These are phyloP conservation scores for Kwoniella pini DNA, from an alignment of 768 basidiomycete genomes.

Conservation along the genomic window DNA sequence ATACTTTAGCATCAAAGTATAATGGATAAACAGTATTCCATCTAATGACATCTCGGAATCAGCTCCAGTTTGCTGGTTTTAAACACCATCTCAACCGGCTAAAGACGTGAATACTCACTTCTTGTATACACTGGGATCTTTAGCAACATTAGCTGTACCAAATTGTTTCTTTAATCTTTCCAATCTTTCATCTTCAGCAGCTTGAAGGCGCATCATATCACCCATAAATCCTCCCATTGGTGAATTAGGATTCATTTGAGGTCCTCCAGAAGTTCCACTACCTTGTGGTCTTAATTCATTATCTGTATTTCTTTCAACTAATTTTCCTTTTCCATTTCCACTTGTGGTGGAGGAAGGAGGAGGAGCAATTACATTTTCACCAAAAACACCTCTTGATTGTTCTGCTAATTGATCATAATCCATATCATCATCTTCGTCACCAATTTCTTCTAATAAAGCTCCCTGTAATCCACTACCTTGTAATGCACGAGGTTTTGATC, in stretches of 20 bases:
- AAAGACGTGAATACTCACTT: slow-evolving; percentile 28
- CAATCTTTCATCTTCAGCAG: slow-evolving; percentile 35
- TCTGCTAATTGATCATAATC: slow-evolving; percentile 37
- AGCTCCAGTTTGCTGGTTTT: slow-evolving; percentile 1
- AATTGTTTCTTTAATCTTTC: slow-evolving; percentile 44
- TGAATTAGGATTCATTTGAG: slow-evolving; percentile 35
- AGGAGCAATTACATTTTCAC: slow-evolving; percentile 33
- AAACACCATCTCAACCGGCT: not conserved
- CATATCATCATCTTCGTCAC: slow-evolving; percentile 60
- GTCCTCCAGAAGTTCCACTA: not conserved
- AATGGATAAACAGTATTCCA: slow-evolving; percentile 97
- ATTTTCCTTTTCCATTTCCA: slow-evolving; percentile 35
- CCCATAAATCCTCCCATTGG: slow-evolving; percentile 55
- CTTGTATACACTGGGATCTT: slow-evolving; percentile 45
- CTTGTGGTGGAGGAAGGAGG: slow-evolving; percentile 7
- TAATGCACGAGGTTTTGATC: slow-evolving; percentile 52
- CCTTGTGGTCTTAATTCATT: slow-evolving; percentile 26
- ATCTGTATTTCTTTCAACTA: slow-evolving; percentile 26
- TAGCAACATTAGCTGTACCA: slow-evolving; percentile 36
- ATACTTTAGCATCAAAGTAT: slow-evolving; percentile 92
- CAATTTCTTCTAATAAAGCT: slow-evolving; percentile 75
- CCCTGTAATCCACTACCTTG: slow-evolving; percentile 70
- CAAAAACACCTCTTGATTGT: slow-evolving; percentile 42
- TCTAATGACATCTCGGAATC: slow-evolving; percentile 56
- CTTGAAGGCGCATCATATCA: slow-evolving; percentile 54